A percentile compares a stretch with the other conserved stretches of the same genome.
Evolutionary conservation across 2,329 filamentous ascomycete species (phyloP).

Genomic region (Fusarium circinatum): DNA sequence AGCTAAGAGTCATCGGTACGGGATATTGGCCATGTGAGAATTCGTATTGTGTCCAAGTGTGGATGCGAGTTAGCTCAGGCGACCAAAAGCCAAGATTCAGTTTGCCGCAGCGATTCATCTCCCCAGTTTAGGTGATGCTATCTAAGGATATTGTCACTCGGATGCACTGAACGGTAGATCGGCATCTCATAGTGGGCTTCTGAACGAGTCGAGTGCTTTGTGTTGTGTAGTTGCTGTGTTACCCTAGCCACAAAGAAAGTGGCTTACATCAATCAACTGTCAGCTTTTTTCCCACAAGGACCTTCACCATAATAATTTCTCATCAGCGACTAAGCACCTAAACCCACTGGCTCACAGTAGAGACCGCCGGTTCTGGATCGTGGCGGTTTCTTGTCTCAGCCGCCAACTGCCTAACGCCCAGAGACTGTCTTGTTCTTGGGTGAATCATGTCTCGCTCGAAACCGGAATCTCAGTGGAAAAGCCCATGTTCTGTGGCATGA

Average conservation of each 20-base stretch:
- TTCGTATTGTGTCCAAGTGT: slow-evolving; percentile 16
- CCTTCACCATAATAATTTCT: neutral
- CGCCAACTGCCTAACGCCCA: slow-evolving; percentile 2
- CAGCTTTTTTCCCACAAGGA: slow-evolving; percentile 5
- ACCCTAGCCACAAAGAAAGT: slow-evolving; percentile 5
- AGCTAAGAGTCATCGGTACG: slow-evolving; percentile 15
- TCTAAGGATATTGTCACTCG: neutral
- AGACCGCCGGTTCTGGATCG: slow-evolving; percentile 24
- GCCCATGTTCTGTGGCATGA: neutral
- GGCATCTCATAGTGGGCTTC: neutral
- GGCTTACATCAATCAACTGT: slow-evolving; percentile 1
- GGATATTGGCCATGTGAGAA: slow-evolving; percentile 14
- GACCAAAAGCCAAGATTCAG: slow-evolving; percentile 14
- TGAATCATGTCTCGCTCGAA: slow-evolving; percentile 24
- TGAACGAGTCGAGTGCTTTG: neutral
- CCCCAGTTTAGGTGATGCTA: slow-evolving; percentile 10
- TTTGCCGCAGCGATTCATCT: slow-evolving; percentile 17
- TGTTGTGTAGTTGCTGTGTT: neutral
- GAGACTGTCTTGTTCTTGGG: neutral
- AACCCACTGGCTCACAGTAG: neutral
- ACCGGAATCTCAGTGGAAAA: slow-evolving; percentile 16
- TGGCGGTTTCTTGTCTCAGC: slow-evolving; percentile 33
- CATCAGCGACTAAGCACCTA: neutral
- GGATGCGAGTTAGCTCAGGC: neutral
- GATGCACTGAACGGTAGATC: neutral